These are phyloP conservation scores for Aspergillus sojae DNA, from an alignment of 2,329 filamentous ascomycete species.

Conservation along the genomic window DNA sequence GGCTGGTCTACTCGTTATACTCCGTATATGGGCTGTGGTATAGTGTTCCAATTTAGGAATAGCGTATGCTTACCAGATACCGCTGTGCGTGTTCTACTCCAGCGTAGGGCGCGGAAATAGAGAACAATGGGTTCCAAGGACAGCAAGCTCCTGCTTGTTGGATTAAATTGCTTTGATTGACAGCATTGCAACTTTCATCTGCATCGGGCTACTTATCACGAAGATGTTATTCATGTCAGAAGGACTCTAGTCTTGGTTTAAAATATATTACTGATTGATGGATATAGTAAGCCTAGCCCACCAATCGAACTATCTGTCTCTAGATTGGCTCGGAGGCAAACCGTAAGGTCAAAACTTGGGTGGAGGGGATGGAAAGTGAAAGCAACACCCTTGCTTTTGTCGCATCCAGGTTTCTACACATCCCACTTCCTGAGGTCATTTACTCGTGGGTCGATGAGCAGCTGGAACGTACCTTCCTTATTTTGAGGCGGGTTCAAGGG, in stretches of 20 bases:
- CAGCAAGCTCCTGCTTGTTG: too few species aligned
- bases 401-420: neutral
- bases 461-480: constrained; percentile 5
- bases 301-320: neutral
- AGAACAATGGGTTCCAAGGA: too few species aligned
- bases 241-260: too few species aligned
- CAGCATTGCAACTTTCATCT: too few species aligned
- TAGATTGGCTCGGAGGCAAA: constrained; percentile 12
- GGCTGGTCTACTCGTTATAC: neutral
- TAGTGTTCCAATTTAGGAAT: too few species aligned
- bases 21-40: neutral
- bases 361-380: constrained; percentile 16
- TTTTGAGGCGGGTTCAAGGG: constrained; percentile 7
- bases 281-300: neutral
- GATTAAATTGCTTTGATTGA: too few species aligned
- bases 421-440: constrained; percentile 8
- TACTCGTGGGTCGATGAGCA: constrained; percentile 8
- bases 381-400: constrained; percentile 16
- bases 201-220: too few species aligned
- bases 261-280: neutral
- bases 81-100: too few species aligned
- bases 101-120: too few species aligned
- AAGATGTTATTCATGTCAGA: too few species aligned
- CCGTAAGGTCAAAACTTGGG: constrained; percentile 20
- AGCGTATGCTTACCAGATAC: too few species aligned